Conservation (phyloP, 78 protist genomes). For the Polysphondylium violaceum region DNA sequence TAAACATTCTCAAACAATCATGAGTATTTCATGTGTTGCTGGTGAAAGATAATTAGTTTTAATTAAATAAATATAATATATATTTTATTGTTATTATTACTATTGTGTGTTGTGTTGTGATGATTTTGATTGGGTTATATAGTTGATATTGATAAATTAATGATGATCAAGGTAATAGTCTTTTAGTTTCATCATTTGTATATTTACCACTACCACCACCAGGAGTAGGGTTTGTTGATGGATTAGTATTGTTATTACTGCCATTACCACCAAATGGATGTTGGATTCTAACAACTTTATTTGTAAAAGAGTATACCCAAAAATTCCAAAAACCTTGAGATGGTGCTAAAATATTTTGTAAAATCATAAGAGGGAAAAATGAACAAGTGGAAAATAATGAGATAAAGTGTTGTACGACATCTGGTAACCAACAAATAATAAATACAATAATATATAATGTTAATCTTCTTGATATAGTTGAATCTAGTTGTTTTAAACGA, state of each 20-base stretch:
- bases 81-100: too few relatives aligned
- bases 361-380: constrained; percentile 44
- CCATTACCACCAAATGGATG: too few relatives aligned
- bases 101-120: too few relatives aligned
- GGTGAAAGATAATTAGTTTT: too few relatives aligned
- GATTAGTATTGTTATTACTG: too few relatives aligned
- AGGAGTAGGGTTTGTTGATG: too few relatives aligned
- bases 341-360: constrained; percentile 54
- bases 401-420: constrained; percentile 62
- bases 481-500: constrained; percentile 55
- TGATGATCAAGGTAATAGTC: constrained; percentile 14
- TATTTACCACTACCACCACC: too few relatives aligned
- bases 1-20: too few relatives aligned
- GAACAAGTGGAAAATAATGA: constrained; percentile 50
- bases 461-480: constrained; percentile 48
- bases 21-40: too few relatives aligned
- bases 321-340: constrained; percentile 52
- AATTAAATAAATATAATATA: too few relatives aligned
- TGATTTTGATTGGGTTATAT: too few relatives aligned
- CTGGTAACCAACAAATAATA: constrained; percentile 61
- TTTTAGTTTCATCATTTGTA: constrained; percentile 10
- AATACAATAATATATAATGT: constrained; percentile 66
- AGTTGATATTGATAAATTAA: too few relatives aligned
- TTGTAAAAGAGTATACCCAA: constrained; percentile 34
- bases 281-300: neutral